Percentiles rank a stretch among this genome's conserved stretches.
Conservation (phyloP, 306 rosid species). For the Boehmeria nivea region DNA sequence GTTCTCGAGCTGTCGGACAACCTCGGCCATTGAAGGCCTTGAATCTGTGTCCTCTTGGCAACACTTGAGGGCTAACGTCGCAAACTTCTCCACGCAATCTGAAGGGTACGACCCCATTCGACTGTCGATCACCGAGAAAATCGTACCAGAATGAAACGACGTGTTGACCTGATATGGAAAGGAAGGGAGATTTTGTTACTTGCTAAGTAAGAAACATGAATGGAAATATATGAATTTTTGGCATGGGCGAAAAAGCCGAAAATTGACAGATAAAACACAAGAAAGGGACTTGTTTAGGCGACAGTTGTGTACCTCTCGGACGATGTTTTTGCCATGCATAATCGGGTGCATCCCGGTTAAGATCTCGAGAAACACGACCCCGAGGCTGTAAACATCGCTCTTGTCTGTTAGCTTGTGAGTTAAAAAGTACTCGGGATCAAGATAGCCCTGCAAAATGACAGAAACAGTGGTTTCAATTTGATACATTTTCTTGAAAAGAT, state of each 20-base stretch:
- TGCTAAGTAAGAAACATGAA: background rate
- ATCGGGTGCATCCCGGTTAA: constrained; percentile 90
- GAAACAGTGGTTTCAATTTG: constrained; percentile 3
- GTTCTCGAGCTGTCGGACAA: constrained; percentile 73
- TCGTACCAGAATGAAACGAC: constrained; percentile 58
- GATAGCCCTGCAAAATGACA: constrained; percentile 68
- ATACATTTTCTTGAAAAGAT: background rate
- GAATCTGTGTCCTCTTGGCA: constrained; percentile 65
- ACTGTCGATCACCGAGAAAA: constrained; percentile 61
- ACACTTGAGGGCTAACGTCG: constrained; percentile 66
- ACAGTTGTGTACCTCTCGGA: constrained; percentile 64
- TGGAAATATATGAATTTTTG: too few relatives aligned
- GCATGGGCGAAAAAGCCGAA: background rate
- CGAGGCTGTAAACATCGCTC: constrained; percentile 94
- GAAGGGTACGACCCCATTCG: constrained; percentile 82
- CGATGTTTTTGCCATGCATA: constrained; percentile 85
- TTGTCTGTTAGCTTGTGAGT: constrained; percentile 87
- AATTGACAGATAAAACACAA: too few relatives aligned
- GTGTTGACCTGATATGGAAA: constrained; percentile 41
- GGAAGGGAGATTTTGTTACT: background rate
- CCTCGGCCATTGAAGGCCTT: constrained; percentile 78
- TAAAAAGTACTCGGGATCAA: constrained; percentile 92
- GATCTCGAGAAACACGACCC: constrained; percentile 84
- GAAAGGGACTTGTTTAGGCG: too few relatives aligned
- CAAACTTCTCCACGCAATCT: constrained; percentile 59